Evolutionary conservation across 805 yeast species (phyloP).

Genomic region (Candida awuae): DNA sequence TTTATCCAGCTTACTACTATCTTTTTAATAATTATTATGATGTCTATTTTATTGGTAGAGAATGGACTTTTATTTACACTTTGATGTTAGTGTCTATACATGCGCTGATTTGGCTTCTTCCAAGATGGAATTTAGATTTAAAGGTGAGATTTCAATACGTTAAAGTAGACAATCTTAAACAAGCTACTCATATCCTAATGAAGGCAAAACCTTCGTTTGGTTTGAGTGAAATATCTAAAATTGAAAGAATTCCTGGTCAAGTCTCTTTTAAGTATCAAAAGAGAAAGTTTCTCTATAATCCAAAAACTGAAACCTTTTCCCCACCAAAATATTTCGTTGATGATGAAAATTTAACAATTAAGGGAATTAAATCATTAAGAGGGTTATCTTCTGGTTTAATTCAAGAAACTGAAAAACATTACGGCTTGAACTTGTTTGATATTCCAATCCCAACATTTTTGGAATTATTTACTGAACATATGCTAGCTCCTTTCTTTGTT

Average conservation of each 20-base stretch:
- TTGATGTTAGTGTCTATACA: constrained; percentile 69
- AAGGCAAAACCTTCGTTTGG: constrained; percentile 84
- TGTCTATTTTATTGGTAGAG: constrained; percentile 73
- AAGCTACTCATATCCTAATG: constrained; percentile 68
- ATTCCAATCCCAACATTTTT: constrained; percentile 89
- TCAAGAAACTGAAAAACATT: constrained; percentile 42
- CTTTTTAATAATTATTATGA: constrained; percentile 67
- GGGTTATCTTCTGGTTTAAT: constrained; percentile 28
- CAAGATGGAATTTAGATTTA: constrained; percentile 83
- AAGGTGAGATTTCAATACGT: constrained; percentile 61
- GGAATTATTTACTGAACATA: constrained; percentile 93
- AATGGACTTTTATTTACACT: constrained; percentile 90
- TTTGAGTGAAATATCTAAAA: constrained; percentile 65
- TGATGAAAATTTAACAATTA: constrained; percentile 51
- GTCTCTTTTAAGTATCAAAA: constrained; percentile 79
- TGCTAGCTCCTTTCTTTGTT: constrained; percentile 95
- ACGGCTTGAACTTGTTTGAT: constrained; percentile 84
- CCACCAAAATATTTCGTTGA: constrained; percentile 80
- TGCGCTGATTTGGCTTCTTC: constrained; percentile 73
- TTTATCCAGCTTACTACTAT: constrained; percentile 68
- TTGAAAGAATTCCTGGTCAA: constrained; percentile 48
- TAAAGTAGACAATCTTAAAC: constrained; percentile 41
- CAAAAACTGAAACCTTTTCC: constrained; percentile 45
- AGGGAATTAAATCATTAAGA: constrained; percentile 41
- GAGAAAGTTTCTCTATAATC: constrained; percentile 73